Conservation (phyloP, 495 filamentous ascomycete genomes). For the Darksidea phi region DNA sequence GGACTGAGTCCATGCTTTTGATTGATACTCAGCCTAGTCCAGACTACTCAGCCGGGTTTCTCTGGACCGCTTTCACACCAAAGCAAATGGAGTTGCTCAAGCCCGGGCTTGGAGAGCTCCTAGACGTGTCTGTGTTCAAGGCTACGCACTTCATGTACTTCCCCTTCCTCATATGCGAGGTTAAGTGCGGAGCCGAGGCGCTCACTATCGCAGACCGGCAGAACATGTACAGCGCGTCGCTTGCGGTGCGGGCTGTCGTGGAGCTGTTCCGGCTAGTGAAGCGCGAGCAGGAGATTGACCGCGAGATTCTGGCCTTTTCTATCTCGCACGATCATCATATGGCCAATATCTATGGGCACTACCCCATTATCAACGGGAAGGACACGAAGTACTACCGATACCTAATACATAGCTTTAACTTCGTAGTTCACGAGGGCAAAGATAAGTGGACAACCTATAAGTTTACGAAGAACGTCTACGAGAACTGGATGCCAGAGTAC, state of each 20-base stretch:
- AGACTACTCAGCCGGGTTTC: conserved; percentile 25
- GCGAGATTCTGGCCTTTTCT: conserved; percentile 42
- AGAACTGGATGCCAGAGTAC: conserved; percentile 32
- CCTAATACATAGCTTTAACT: no score
- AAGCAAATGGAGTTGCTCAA: conserved; percentile 1
- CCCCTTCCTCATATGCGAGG: no score
- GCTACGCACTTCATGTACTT: no score
- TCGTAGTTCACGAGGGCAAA: no score
- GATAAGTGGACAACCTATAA: no score
- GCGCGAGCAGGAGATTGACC: conserved; percentile 42
- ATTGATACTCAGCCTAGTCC: conserved; percentile 21
- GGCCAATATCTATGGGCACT: no score
- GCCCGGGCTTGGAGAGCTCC: no score
- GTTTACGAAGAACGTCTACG: no score
- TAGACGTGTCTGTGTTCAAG: no score
- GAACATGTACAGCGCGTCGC: conserved; percentile 40
- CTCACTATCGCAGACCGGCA: conserved; percentile 41
- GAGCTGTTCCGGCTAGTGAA: conserved; percentile 39
- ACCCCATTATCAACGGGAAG: no score
- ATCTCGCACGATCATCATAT: no score
- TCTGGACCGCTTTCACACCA: conserved; percentile 1
- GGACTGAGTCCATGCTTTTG: conserved; percentile 14
- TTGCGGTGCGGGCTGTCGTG: conserved; percentile 38
- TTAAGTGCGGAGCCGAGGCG: conserved; percentile 7
- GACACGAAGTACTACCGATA: no score